Conservation (phyloP, 495 filamentous ascomycete species). For the Gamarada debralockiae region DNA sequence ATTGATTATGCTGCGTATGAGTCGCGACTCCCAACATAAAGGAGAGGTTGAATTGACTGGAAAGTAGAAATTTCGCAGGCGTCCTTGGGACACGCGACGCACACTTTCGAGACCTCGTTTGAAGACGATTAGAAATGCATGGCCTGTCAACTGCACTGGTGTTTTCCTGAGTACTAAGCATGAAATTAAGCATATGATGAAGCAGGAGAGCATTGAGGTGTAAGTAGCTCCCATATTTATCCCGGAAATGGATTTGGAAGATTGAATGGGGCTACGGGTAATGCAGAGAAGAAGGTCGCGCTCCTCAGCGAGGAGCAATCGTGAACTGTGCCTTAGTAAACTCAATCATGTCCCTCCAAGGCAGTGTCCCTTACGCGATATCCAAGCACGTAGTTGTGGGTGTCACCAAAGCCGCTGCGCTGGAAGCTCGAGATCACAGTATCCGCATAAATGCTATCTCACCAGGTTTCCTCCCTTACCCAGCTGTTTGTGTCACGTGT, state of each 20-base stretch:
- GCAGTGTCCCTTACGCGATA: conserved; percentile 18
- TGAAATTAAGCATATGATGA: conserved; percentile 34
- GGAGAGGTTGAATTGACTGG: conserved; percentile 6
- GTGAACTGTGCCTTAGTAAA: conserved; percentile 24
- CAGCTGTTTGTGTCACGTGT: background rate
- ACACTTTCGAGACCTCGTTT: conserved; percentile 24
- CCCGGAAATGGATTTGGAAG: too few relatives aligned
- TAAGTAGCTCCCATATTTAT: conserved; percentile 4
- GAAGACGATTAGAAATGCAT: conserved; percentile 27
- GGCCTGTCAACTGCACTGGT: conserved; percentile 31
- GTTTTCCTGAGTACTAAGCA: conserved; percentile 30
- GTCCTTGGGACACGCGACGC: conserved; percentile 15
- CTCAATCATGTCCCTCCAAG: conserved; percentile 11
- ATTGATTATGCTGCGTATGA: conserved; percentile 26
- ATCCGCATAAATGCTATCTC: conserved; percentile 26
- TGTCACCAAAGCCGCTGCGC: conserved; percentile 21
- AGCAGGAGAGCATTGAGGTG: conserved; percentile 27
- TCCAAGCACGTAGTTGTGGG: conserved; percentile 27
- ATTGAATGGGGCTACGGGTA: background rate
- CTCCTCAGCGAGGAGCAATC: conserved; percentile 24
- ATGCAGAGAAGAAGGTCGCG: conserved; percentile 15
- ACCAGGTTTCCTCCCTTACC: conserved; percentile 14
- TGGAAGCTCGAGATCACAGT: conserved; percentile 17
- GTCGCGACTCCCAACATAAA: conserved; percentile 15
- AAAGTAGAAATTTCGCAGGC: conserved; percentile 21